A percentile compares a stretch with the other conserved stretches of the same genome.
Evolutionary conservation across 495 filamentous ascomycete genomes (phyloP).

Genomic region (Immersiella caudata): DNA sequence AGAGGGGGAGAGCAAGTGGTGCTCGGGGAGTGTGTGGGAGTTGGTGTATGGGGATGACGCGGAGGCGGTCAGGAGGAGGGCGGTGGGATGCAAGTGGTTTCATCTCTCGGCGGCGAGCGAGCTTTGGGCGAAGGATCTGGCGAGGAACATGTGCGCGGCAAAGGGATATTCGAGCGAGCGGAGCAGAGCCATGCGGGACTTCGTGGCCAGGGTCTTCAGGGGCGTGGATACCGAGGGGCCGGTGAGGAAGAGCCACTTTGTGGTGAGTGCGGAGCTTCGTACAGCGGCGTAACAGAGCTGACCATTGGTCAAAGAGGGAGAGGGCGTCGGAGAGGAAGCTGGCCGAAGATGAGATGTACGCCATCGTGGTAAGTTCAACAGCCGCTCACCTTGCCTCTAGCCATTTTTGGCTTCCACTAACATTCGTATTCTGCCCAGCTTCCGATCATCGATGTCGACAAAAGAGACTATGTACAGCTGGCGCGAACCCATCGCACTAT

Average conservation of each 20-base stretch:
- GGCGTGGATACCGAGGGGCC: slow-evolving; percentile 16
- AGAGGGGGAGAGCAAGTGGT: slow-evolving; percentile 4
- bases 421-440: not conserved
- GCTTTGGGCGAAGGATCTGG: slow-evolving; percentile 10
- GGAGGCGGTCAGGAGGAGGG: not conserved
- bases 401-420: not conserved
- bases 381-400: not conserved
- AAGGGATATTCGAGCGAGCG: not conserved
- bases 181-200: not conserved
- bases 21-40: not conserved
- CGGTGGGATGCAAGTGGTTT: slow-evolving; percentile 12
- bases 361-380: slow-evolving; percentile 2
- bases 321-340: not conserved
- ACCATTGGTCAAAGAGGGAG: not conserved
- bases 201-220: slow-evolving; percentile 5
- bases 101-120: slow-evolving; percentile 17
- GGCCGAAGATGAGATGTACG: slow-evolving; percentile 6
- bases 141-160: not conserved
- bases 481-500: not conserved
- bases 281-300: not conserved
- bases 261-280: not conserved
- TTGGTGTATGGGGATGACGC: slow-evolving; percentile 3
- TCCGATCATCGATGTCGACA: slow-evolving; percentile 18
- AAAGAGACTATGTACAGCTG: slow-evolving; percentile 7
- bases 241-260: slow-evolving; percentile 13